Evolutionary conservation across 352 stramenopile species (phyloP), one percentile per base, ranked within the genome.

Genomic region (Phytophthora melonis): DNA sequence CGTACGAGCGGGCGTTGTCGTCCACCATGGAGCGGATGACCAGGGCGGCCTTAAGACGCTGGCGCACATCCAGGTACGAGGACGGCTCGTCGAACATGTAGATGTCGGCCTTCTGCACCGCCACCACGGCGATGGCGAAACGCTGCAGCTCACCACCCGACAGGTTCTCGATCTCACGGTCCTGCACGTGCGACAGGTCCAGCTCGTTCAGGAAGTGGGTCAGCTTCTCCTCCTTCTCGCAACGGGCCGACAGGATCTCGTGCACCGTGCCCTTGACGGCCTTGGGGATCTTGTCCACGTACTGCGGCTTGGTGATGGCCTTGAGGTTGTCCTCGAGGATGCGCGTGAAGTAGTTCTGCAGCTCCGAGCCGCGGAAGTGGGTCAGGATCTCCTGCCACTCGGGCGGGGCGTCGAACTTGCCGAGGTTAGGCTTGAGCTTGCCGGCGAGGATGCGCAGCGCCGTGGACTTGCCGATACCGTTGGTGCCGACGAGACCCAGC

Each of bases 41-140:
- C 21, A 98, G 82, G 32, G 98, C 98, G 4, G 98, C 98, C 71
- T 98, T 99, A 16, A 99, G 89, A 77, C 98, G 91, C 85, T 99
- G 98, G 67, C 98, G 98, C 47, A 99, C 98, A 88, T 99, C 98
- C 58, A 99, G 82, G 82, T 99, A 99, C 53, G 95, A 99, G 21
- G 96, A 99, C 6, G 98, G 98, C 83, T 99, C 98, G 70, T 99
- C 98, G 81, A 99, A 99, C 97, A 99, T 99, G 92, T 99, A 99
- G 30, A 99, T 98, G 86, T 99, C 98, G 25, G 92, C 92, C 39
- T 97, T 87, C 72, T 99, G 95, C 36, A 99, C 92, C 3, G 95
- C 94, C 50, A 99, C 96, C 25, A 98, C 93, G 19, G 91, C 95
- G 78, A 99, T 99, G 2, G 98, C 98, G 80, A 99, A 99, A 60